Conservation (phyloP, 768 basidiomycete species). For the Thelephora ganbajun region DNA sequence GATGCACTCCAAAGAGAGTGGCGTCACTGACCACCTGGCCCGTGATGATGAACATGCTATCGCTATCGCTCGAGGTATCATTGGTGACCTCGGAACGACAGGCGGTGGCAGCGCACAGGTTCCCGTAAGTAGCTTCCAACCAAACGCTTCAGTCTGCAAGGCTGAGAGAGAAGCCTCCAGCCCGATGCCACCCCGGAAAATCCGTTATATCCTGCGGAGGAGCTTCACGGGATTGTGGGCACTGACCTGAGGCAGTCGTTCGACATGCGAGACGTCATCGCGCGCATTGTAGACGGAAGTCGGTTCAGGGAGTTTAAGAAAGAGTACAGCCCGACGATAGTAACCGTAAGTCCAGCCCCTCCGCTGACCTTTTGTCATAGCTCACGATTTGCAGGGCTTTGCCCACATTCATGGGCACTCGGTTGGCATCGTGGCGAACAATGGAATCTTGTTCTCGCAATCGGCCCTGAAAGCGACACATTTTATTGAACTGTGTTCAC, state of each 20-base stretch:
- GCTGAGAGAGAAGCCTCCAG: conserved; percentile 14
- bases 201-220: conserved; percentile 67
- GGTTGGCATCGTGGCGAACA: conserved; percentile 89
- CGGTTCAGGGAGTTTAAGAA: conserved; percentile 92
- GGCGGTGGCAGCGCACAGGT: conserved; percentile 27
- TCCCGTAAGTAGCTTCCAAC: conserved; percentile 25
- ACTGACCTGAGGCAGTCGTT: conserved; percentile 80
- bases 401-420: conserved; percentile 80
- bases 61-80: conserved; percentile 58
- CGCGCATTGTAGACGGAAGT: conserved; percentile 83
- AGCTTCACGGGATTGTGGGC: conserved; percentile 85
- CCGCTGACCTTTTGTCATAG: not conserved
- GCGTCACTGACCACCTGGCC: conserved; percentile 83
- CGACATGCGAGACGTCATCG: conserved; percentile 90
- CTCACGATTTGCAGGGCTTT: conserved; percentile 43
- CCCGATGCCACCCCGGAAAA: conserved; percentile 47
- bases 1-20: conserved; percentile 87
- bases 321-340: conserved; percentile 83
- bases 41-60: conserved; percentile 78
- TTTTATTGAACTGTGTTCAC: conserved; percentile 89
- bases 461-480: conserved; percentile 91
- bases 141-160: conserved; percentile 4
- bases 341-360: conserved; percentile 46
- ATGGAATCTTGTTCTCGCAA: conserved; percentile 88
- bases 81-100: conserved; percentile 64